Conservation (phyloP, 768 basidiomycete species). For the Phylloporus sp. region DNA sequence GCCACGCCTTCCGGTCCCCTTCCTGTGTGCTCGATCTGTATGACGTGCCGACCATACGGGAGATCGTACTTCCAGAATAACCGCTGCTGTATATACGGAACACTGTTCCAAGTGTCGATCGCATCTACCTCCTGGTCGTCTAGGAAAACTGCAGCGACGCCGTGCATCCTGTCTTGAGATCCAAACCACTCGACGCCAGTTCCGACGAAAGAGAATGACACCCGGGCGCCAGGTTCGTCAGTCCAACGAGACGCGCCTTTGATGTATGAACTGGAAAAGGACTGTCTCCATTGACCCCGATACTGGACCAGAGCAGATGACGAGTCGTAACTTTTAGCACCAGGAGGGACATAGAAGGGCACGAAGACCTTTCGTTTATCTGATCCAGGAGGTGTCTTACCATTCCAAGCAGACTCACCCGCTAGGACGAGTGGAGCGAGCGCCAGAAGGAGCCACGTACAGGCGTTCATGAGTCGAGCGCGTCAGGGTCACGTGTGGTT, state of each 20-base stretch:
- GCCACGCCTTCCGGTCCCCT: constrained; percentile 34
- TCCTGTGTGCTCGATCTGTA: constrained; percentile 61
- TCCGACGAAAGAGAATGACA: constrained; percentile 62
- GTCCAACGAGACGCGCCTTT: constrained; percentile 51
- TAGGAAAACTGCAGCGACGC: constrained; percentile 53
- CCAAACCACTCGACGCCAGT: constrained; percentile 82
- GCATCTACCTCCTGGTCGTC: constrained; percentile 46
- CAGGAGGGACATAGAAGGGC: constrained; percentile 72
- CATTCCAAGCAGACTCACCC: constrained; percentile 64
- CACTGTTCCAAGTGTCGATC: constrained; percentile 43
- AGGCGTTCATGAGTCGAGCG: constrained; percentile 16
- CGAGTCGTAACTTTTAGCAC: constrained; percentile 68
- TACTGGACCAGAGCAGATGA: constrained; percentile 64
- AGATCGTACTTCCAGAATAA: constrained; percentile 61
- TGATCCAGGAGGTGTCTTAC: constrained; percentile 49
- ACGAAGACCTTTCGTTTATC: constrained; percentile 45
- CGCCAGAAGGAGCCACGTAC: constrained; percentile 1
- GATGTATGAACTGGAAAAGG: constrained; percentile 49
- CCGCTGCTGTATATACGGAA: constrained; percentile 52
- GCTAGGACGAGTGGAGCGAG: constrained; percentile 7
- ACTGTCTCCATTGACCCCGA: constrained; percentile 54
- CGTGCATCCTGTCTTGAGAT: constrained; percentile 49
- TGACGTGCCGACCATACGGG: constrained; percentile 47
- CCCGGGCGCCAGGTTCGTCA: constrained; percentile 42
- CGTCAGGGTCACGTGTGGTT: constrained; percentile 24